These are phyloP conservation scores for Penicillium sp. DNA, from an alignment of 2,329 filamentous ascomycete genomes.

Conservation along the genomic window DNA sequence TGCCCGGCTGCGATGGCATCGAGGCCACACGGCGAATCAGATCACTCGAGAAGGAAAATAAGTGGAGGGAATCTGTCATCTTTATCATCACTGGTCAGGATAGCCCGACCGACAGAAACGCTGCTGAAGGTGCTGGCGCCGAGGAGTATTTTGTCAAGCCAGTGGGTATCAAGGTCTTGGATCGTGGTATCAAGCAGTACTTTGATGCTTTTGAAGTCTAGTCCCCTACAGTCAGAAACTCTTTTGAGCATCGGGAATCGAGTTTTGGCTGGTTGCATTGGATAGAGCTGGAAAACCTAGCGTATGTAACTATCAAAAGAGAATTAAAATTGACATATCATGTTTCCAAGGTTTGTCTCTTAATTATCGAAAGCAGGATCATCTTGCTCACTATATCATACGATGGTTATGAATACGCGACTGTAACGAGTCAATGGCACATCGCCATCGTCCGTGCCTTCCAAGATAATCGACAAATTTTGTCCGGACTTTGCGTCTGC, in stretches of 20 bases:
- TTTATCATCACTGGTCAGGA: slow-evolving; percentile 17
- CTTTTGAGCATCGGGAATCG: background rate
- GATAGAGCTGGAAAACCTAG: too few relatives aligned
- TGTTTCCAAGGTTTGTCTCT: too few relatives aligned
- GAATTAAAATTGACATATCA: too few relatives aligned
- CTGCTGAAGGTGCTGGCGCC: slow-evolving; percentile 8
- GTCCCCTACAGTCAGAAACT: too few relatives aligned
- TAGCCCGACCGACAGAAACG: slow-evolving; percentile 9
- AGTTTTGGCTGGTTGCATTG: too few relatives aligned
- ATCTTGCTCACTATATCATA: too few relatives aligned
- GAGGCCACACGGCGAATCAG: slow-evolving; percentile 14
- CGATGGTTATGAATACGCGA: background rate
- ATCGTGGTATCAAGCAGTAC: slow-evolving; percentile 4
- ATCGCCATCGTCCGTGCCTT: slow-evolving; percentile 10
- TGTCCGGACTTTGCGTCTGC: slow-evolving; percentile 10
- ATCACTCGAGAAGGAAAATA: slow-evolving; percentile 3
- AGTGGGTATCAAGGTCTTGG: slow-evolving; percentile 11
- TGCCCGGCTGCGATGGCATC: slow-evolving; percentile 16
- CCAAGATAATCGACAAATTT: slow-evolving; percentile 13
- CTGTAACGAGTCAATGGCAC: background rate
- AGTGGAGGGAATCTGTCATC: background rate
- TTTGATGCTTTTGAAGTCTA: background rate
- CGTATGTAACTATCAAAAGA: too few relatives aligned
- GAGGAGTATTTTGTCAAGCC: slow-evolving; percentile 17
- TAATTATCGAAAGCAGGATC: too few relatives aligned